Evolutionary conservation across 108 stramenopile genomes (phyloP).

Genomic region (Phaeodactylum tricornutum): DNA sequence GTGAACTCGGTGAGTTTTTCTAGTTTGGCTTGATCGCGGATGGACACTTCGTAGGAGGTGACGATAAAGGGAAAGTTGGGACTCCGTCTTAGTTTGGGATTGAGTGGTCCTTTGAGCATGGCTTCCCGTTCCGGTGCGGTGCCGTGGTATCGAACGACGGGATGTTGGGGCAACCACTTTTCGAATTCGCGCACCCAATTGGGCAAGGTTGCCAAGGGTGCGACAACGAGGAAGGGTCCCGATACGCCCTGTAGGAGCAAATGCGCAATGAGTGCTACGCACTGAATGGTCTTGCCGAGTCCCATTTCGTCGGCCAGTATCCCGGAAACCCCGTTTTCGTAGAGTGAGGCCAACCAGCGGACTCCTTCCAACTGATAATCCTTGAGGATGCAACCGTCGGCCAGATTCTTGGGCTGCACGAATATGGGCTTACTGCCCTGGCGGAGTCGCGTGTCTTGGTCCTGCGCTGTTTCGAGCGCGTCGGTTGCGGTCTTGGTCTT

Average conservation of each 20-base stretch:
- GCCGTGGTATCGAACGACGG: slow-evolving; percentile 93
- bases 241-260: slow-evolving; percentile 76
- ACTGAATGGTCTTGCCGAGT: slow-evolving; percentile 86
- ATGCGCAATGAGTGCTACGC: slow-evolving; percentile 91
- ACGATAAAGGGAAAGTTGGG: slow-evolving; percentile 85
- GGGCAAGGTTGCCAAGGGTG: slow-evolving; percentile 96
- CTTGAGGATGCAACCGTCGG: slow-evolving; percentile 64
- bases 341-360: slow-evolving; percentile 93
- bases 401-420: slow-evolving; percentile 70
- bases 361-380: slow-evolving; percentile 86
- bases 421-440: slow-evolving; percentile 58
- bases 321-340: slow-evolving; percentile 95
- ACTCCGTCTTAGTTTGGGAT: slow-evolving; percentile 42
- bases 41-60: slow-evolving; percentile 92
- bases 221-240: slow-evolving; percentile 92
- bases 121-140: slow-evolving; percentile 68
- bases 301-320: slow-evolving; percentile 99
- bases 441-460: slow-evolving; percentile 28
- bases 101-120: slow-evolving; percentile 58
- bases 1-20: slow-evolving; percentile 69
- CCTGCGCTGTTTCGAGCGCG: slow-evolving; percentile 46
- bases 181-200: slow-evolving; percentile 96
- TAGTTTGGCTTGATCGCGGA: slow-evolving; percentile 70
- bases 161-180: slow-evolving; percentile 89
- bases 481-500: slow-evolving; percentile 44